Evolutionary conservation across 768 basidiomycete genomes (phyloP).

Genomic region (Serendipita sp.): DNA sequence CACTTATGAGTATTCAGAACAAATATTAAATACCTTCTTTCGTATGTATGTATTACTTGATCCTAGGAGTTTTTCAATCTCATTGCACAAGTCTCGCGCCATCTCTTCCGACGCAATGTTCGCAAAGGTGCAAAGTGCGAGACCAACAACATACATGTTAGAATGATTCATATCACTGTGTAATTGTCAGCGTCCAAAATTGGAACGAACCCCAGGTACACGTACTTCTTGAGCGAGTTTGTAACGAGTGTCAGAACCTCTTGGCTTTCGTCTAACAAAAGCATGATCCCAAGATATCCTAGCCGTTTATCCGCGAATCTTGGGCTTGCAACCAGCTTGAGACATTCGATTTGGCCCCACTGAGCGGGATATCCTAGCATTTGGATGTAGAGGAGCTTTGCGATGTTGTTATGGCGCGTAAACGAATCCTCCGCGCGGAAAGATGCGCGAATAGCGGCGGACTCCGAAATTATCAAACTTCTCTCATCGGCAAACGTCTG

Average conservation of each 20-base stretch:
- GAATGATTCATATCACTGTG: constrained; percentile 96
- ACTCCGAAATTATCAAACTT: constrained; percentile 90
- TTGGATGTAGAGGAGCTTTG: constrained; percentile 95
- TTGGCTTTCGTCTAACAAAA: constrained; percentile 91
- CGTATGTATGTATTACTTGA: constrained; percentile 98
- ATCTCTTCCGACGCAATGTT: constrained; percentile 99
- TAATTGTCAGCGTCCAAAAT: not conserved
- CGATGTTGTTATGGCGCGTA: constrained; percentile 91
- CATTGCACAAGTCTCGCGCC: constrained; percentile 94
- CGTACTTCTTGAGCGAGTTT: constrained; percentile 94
- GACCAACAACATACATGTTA: constrained; percentile 96
- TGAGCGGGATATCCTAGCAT: constrained; percentile 99
- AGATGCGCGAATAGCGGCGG: constrained; percentile 88
- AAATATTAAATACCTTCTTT: constrained; percentile 62
- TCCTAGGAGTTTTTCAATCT: constrained; percentile 93
- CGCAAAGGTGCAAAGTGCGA: constrained; percentile 94
- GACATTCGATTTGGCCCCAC: constrained; percentile 96
- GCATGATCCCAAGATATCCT: constrained; percentile 96
- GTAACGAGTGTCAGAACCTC: constrained; percentile 96
- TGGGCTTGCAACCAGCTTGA: constrained; percentile 87
- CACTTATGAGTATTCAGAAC: not conserved
- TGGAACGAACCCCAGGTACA: constrained; percentile 13
- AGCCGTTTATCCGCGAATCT: constrained; percentile 92
- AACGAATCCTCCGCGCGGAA: constrained; percentile 96
- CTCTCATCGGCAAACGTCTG: constrained; percentile 98